phyloP scores from a whole-genome alignment of 805 yeast species.

The Grigorovia humatica region DNA sequence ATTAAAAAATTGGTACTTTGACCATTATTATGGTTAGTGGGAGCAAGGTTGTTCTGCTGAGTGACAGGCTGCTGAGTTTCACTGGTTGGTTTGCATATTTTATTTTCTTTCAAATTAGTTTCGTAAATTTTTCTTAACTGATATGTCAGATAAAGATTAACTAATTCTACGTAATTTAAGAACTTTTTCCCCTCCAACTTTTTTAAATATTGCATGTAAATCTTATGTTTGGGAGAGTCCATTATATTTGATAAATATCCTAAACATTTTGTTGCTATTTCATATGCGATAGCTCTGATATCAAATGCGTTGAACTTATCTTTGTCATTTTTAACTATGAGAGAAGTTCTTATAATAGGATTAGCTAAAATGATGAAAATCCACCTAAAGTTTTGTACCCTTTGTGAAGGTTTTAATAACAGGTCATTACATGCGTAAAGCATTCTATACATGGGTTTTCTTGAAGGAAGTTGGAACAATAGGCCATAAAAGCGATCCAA shows the following conservation, averaged over 20 bases:
- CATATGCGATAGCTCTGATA: slow-evolving; percentile 50
- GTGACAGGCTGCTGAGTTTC: no score
- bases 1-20: not conserved
- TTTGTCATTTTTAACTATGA: slow-evolving; percentile 23
- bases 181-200: slow-evolving; percentile 33
- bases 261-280: slow-evolving; percentile 54
- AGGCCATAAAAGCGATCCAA: slow-evolving; percentile 37
- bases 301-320: slow-evolving; percentile 36
- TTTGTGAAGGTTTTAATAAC: slow-evolving; percentile 37
- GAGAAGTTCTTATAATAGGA: slow-evolving; percentile 47
- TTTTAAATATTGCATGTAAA: slow-evolving; percentile 9
- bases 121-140: not conserved
- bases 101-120: not conserved
- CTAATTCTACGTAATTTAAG: slow-evolving; percentile 45
- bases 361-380: slow-evolving; percentile 56
- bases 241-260: slow-evolving; percentile 46
- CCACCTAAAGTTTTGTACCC: slow-evolving; percentile 37
- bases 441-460: slow-evolving; percentile 47
- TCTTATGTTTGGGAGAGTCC: slow-evolving; percentile 1
- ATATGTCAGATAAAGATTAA: slow-evolving; percentile 37
- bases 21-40: not conserved
- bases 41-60: no score
- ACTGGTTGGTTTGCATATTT: not conserved
- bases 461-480: slow-evolving; percentile 45
- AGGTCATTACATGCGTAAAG: slow-evolving; percentile 42